Conservation (phyloP, 768 basidiomycete genomes). For the Candolleomyces eurysporus region DNA sequence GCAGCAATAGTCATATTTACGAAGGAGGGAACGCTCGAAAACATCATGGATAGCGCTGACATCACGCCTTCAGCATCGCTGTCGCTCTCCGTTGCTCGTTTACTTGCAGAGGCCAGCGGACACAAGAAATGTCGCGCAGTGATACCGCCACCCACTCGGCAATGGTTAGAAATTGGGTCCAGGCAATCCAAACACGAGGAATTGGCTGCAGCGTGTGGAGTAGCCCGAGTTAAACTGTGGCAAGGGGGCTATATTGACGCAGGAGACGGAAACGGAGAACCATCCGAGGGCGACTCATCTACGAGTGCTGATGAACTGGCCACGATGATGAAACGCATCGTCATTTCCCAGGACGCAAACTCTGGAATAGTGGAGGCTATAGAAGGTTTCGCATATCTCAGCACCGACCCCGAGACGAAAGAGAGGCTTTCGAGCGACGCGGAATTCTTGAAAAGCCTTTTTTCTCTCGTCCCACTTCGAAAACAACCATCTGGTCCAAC, state of each 20-base stretch:
- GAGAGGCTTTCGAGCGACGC: conserved; percentile 55
- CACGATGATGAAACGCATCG: conserved; percentile 54
- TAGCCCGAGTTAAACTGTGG: conserved; percentile 77
- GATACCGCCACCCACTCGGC: conserved; percentile 50
- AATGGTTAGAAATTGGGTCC: conserved; percentile 69
- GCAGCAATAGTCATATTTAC: conserved; percentile 64
- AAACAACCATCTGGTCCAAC: conserved; percentile 26
- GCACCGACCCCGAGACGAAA: conserved; percentile 59
- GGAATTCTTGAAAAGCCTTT: conserved; percentile 54
- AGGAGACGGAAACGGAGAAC: conserved; percentile 25
- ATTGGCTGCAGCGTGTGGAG: conserved; percentile 61
- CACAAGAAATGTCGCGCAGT: conserved; percentile 69
- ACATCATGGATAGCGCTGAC: conserved; percentile 69
- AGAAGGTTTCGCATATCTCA: conserved; percentile 87
- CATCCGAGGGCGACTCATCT: conserved; percentile 8
- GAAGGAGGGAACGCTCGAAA: conserved; percentile 60
- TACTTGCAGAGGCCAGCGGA: conserved; percentile 74
- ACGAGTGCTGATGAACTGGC: conserved; percentile 45
- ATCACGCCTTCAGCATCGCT: conserved; percentile 50
- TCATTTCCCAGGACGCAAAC: conserved; percentile 38
- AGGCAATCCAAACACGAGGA: conserved; percentile 41
- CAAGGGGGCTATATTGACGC: conserved; percentile 52
- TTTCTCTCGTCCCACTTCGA: conserved; percentile 53
- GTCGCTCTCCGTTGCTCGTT: conserved; percentile 61
- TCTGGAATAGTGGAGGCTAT: conserved; percentile 60